Percentiles rank a stretch among this genome's conserved stretches.
Evolutionary conservation across 225 moss, liverwort and hornwort species (phyloP).

Genomic region (Asterella californica): DNA sequence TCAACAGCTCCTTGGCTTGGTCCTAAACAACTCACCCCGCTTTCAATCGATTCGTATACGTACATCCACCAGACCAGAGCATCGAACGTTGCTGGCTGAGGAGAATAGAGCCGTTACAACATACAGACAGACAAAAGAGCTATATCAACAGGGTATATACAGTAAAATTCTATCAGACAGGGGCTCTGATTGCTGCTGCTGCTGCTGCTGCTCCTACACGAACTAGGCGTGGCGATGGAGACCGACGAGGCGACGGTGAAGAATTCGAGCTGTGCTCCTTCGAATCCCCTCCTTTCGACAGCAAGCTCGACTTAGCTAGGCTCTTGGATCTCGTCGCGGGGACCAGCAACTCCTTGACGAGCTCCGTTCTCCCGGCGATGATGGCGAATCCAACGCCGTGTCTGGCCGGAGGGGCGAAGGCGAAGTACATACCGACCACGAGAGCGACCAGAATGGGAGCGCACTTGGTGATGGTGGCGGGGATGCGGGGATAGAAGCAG

Average conservation of each 20-base stretch:
- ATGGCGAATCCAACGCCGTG: constrained; percentile 33
- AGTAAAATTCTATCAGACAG: not conserved
- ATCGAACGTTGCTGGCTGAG: no score
- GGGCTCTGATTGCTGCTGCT: not conserved
- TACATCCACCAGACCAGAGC: no score
- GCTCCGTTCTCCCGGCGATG: not conserved
- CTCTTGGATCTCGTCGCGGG: no score
- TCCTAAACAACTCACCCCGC: not conserved
- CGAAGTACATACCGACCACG: constrained; percentile 35
- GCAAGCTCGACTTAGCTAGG: not conserved
- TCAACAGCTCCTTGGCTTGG: not conserved
- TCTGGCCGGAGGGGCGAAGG: constrained; percentile 31
- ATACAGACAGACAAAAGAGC: not conserved
- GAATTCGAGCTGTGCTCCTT: not conserved
- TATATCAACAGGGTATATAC: no score
- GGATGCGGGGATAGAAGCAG: constrained; percentile 27
- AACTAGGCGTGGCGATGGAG: not conserved
- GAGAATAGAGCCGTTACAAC: not conserved
- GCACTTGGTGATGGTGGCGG: constrained; percentile 22
- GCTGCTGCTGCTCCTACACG: no score
- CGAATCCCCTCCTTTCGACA: not conserved
- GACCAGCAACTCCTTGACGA: constrained; percentile 1
- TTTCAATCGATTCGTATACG: no score
- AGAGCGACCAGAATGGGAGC: constrained; percentile 38
- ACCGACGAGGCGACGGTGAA: not conserved